phyloP scores from a whole-genome alignment of 805 yeast genomes.

The Saccharomycopsis selenospora region DNA sequence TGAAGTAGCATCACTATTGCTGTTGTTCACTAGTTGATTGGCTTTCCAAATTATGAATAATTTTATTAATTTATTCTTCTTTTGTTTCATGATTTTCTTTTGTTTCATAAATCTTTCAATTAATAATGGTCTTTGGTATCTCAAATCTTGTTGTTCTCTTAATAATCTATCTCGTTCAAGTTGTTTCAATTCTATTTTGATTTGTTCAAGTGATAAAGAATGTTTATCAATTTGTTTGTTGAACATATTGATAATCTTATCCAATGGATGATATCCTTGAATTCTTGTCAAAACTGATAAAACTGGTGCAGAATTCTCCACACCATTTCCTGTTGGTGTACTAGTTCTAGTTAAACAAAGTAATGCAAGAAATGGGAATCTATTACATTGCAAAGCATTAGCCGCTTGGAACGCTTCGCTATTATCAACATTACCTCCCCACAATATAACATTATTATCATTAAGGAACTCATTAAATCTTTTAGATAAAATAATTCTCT shows the following conservation, averaged over 20 bases:
- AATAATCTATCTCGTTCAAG: conserved; percentile 46
- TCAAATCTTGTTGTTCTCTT: conserved; percentile 67
- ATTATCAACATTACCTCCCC: conserved; percentile 85
- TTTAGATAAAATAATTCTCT: conserved; percentile 45
- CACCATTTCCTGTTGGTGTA: conserved; percentile 50
- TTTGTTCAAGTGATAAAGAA: conserved; percentile 50
- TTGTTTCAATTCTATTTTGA: conserved; percentile 59
- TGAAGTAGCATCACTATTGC: conserved; percentile 21
- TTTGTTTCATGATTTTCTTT: conserved; percentile 26
- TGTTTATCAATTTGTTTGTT: conserved; percentile 46
- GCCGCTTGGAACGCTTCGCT: conserved; percentile 83
- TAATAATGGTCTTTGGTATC: conserved; percentile 63
- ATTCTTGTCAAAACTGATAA: conserved; percentile 54
- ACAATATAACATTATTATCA: conserved; percentile 51
- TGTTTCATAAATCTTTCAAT: conserved; percentile 54
- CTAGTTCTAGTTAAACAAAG: conserved; percentile 54
- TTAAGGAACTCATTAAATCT: conserved; percentile 41
- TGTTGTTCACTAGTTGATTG: conserved; percentile 4
- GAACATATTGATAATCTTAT: conserved; percentile 37
- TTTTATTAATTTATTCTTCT: conserved; percentile 20
- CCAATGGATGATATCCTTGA: conserved; percentile 48
- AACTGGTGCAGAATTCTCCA: conserved; percentile 41
- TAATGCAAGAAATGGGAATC: conserved; percentile 77
- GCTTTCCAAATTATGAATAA: conserved; percentile 2
- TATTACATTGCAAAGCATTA: conserved; percentile 59